Evolutionary conservation across 805 yeast species (phyloP), one percentile per base, ranked within the genome.

Genomic region (Candida railenensis): DNA sequence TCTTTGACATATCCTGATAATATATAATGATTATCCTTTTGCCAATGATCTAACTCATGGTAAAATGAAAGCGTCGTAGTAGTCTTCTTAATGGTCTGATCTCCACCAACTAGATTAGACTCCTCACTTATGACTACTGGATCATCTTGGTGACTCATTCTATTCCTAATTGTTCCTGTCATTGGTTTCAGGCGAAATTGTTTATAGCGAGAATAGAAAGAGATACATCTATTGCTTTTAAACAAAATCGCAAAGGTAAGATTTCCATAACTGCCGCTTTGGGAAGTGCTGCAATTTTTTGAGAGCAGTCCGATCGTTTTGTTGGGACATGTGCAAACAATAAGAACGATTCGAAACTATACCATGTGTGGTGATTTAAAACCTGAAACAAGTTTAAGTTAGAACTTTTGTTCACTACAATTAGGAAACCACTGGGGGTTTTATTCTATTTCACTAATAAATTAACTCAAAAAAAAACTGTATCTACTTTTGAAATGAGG

Each of bases 21-120:
- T 40, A 87, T 86, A 57, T 63, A 82, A 53, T 82, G 85, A 59
- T 87, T 87, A 57, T 87, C 94, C 48, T 77, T 71, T 57, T 85
- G 90, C 94, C 94, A 86, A 14, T 66, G 76, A 20, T 83, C 87
- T 22, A 87, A 60, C 52, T 85, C 85, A 48, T 81, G 76, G 69
- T 74, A 85, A 38, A 62, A 67, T 38, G 52, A 49, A 18, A 61
- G 51, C 30, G 5, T 25, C 30, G 5, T 25, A 5, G 5, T 25
- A 5, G 30, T 25, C 9, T 25, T 25, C 30, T 25, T 25, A 5
- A 7, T 25, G 9, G 30, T 25, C 9, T 11, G 5, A 11, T 11
- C 11, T 5, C 30, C 11, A 11, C 11, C 30, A 25, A 25, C 30
- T 7, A 25, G 30, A 25, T 25, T 25, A 11, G 30, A 25, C 5